Evolutionary conservation across 2,329 filamentous ascomycete genomes (phyloP), one percentile per base, ranked within the genome.

Genomic region (Botrytis cinerea): DNA sequence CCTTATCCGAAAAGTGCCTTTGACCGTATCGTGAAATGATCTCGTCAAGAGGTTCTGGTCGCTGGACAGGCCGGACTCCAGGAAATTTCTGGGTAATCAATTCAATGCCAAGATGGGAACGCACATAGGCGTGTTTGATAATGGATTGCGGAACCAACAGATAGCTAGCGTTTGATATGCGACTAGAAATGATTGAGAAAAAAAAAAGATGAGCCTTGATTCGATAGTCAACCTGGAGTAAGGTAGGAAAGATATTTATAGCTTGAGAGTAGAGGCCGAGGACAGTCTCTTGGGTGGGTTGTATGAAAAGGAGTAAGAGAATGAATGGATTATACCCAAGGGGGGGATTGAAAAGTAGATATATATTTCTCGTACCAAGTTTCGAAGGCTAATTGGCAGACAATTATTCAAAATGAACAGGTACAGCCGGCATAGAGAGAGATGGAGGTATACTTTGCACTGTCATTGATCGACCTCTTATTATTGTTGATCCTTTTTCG

Each of bases 81-180:
- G 67, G 43, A 61, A 54, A 48, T 51, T 63, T 71, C n/a, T 40
- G 45, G 69, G 43, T 20, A 40, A 16, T 64, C 57, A 64, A 51
- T 12, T 45, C 60, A 71, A 51, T 63, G 69, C 69, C 69, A 71
- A 71, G 69, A 63, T 57, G 32, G 69, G 18, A 63, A 71, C n/a
- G 69, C 45, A 64, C 69, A 40, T 71, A 38, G 28, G 54, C 54
- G 69, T 63, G 69, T 71, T 71, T 71, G 54, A 62, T 68, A 68
- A 68, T 68, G 64, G 46, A 67, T 51, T 54, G 64, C 64, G 46
- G 64, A 68, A 40, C 46, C 64, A 54, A 68, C 46, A 68, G 64
- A 68, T 54, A 66, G 28, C 43, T 68, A 66, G 28, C 28, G 62
- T 35, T 66, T 48, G 62, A 35, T 66, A 40, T 40, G 46, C 8